phyloP scores from a whole-genome alignment of 2,329 filamentous ascomycete species.

The Monilinia aucupariae region DNA sequence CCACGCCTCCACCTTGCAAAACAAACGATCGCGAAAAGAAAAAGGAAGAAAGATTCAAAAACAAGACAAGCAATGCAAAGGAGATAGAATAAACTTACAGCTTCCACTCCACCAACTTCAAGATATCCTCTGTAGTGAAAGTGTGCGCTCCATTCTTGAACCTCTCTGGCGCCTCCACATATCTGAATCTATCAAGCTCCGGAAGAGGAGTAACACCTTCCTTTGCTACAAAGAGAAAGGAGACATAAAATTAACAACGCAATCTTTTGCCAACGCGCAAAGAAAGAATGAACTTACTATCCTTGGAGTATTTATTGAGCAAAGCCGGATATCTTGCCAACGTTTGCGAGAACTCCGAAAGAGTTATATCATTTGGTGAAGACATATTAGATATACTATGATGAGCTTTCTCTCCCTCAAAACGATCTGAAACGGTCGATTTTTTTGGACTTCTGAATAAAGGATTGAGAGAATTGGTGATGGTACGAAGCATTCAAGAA shows the following conservation, averaged over 20 bases:
- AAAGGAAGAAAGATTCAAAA: conserved; percentile 8
- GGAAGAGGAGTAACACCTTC: conserved; percentile 37
- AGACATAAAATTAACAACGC: conserved; percentile 20
- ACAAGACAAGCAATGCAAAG: neutral
- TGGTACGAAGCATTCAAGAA: conserved; percentile 16
- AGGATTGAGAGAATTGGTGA: conserved; percentile 18
- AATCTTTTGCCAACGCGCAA: neutral
- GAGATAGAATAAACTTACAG: conserved; percentile 44
- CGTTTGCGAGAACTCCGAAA: conserved; percentile 30
- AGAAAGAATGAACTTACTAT: conserved; percentile 24
- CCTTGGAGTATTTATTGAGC: conserved; percentile 24
- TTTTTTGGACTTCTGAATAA: conserved; percentile 22
- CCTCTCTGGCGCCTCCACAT: conserved; percentile 45
- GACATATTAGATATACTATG: conserved; percentile 25
- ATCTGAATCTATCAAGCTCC: conserved; percentile 57
- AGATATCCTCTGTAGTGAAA: conserved; percentile 50
- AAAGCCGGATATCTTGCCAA: conserved; percentile 29
- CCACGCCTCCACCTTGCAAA: neutral
- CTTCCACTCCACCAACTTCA: conserved; percentile 64
- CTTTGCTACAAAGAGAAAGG: conserved; percentile 24
- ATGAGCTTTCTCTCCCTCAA: conserved; percentile 2
- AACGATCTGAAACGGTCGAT: neutral
- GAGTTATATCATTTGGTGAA: conserved; percentile 25
- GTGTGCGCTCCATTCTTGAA: conserved; percentile 39
- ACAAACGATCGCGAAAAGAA: conserved; percentile 17